Evolutionary conservation across 2,329 filamentous ascomycete species (phyloP).

Genomic region (Fusarium domesticum): DNA sequence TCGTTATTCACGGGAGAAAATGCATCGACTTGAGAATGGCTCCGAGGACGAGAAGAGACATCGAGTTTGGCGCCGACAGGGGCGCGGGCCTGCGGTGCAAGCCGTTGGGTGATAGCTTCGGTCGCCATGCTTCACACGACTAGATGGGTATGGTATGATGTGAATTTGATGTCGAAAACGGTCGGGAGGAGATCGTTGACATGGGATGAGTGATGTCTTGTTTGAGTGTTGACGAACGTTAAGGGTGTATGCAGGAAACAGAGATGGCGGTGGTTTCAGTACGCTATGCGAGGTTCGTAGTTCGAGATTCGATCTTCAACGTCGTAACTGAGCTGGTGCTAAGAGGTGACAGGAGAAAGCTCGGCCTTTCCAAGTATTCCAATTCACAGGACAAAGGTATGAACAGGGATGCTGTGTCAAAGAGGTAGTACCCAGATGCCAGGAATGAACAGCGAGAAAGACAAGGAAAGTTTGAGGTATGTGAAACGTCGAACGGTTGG

Average conservation of each 20-base stretch:
- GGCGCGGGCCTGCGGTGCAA: conserved; percentile 9
- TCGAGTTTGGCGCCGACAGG: conserved; percentile 15
- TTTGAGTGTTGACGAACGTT: not conserved
- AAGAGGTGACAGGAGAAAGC: too few relatives aligned
- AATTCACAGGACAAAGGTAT: too few relatives aligned
- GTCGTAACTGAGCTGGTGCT: too few relatives aligned
- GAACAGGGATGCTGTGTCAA: too few relatives aligned
- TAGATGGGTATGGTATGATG: conserved; percentile 4
- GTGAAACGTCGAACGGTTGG: not conserved
- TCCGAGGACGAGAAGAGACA: conserved; percentile 23
- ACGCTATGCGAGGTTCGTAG: not conserved
- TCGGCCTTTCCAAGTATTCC: too few relatives aligned
- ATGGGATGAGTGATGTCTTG: conserved; percentile 11
- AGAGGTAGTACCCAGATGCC: too few relatives aligned
- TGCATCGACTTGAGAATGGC: conserved; percentile 49
- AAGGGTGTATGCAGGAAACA: not conserved
- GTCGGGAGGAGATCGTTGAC: conserved; percentile 15
- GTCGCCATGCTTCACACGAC: conserved; percentile 21
- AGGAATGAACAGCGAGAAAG: not conserved
- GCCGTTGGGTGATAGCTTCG: conserved; percentile 24
- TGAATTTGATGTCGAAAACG: conserved; percentile 3
- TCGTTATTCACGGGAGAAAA: conserved; percentile 90
- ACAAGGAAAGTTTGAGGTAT: not conserved
- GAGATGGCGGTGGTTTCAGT: not conserved
- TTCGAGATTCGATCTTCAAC: too few relatives aligned